Evolutionary conservation across 306 rosid species (phyloP).

Genomic region (Quercus wislizeni): DNA sequence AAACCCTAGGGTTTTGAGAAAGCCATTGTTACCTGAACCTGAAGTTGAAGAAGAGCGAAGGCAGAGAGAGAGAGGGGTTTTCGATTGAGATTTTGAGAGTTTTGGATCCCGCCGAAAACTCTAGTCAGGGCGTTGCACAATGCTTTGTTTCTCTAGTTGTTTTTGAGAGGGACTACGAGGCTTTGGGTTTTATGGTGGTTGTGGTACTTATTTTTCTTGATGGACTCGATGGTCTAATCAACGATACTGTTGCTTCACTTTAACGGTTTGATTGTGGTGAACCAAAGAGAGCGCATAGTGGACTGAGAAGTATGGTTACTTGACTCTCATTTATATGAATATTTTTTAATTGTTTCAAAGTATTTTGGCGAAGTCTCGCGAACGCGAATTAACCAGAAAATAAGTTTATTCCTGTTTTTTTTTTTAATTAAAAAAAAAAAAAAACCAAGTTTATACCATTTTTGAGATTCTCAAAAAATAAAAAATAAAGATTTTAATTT

Average conservation of each 20-base stretch:
- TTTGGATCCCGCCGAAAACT: conserved; percentile 32
- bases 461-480: no score
- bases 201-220: not conserved
- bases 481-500: no score
- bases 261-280: not conserved
- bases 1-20: conserved; percentile 3
- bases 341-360: not conserved
- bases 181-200: not conserved
- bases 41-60: conserved; percentile 3
- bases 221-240: not conserved
- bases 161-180: not conserved
- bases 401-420: no score
- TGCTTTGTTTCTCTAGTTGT: not conserved
- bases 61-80: not conserved
- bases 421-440: no score
- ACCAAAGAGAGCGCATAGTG: not conserved
- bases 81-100: not conserved
- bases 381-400: not conserved
- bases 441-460: no score
- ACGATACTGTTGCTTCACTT: not conserved
- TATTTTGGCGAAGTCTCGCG: not conserved
- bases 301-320: not conserved
- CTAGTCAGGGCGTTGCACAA: conserved; percentile 15
- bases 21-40: conserved; percentile 28
- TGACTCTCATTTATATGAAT: not conserved